These are phyloP conservation scores for Cyclotella cryptica DNA, from an alignment of 108 stramenopile species.

Conservation along the genomic window DNA sequence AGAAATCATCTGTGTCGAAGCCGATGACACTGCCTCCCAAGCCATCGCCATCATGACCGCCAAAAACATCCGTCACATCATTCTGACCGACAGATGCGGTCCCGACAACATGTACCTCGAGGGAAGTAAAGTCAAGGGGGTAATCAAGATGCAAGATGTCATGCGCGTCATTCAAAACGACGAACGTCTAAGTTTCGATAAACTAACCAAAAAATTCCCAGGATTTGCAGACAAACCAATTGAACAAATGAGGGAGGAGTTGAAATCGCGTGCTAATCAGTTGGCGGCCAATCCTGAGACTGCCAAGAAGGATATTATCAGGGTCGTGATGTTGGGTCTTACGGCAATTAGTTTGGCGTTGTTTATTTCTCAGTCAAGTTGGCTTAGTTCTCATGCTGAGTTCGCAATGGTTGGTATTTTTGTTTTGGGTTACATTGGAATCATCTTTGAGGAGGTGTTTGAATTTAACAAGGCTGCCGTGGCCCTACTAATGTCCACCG, in stretches of 20 bases:
- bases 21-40: constrained; percentile 72
- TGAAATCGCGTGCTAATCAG: constrained; percentile 76
- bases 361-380: constrained; percentile 77
- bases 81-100: constrained; percentile 60
- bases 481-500: constrained; percentile 92
- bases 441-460: constrained; percentile 95
- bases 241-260: constrained; percentile 78
- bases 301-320: constrained; percentile 81
- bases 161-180: constrained; percentile 81
- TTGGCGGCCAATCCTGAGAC: constrained; percentile 66
- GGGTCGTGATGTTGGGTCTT: constrained; percentile 63
- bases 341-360: constrained; percentile 58
- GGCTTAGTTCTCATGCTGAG: constrained; percentile 83
- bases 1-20: constrained; percentile 60
- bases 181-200: constrained; percentile 72
- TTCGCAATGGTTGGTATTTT: constrained; percentile 90
- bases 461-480: constrained; percentile 95
- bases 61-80: constrained; percentile 75
- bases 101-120: constrained; percentile 32
- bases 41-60: constrained; percentile 82
- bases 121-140: constrained; percentile 58
- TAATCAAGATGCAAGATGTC: constrained; percentile 86
- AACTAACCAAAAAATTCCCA: constrained; percentile 76
- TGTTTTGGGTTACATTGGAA: constrained; percentile 90
- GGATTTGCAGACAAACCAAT: constrained; percentile 67